Base-by-base conservation (phyloP, 768 basidiomycete genomes). In the Termitomyces sp. region DNA sequence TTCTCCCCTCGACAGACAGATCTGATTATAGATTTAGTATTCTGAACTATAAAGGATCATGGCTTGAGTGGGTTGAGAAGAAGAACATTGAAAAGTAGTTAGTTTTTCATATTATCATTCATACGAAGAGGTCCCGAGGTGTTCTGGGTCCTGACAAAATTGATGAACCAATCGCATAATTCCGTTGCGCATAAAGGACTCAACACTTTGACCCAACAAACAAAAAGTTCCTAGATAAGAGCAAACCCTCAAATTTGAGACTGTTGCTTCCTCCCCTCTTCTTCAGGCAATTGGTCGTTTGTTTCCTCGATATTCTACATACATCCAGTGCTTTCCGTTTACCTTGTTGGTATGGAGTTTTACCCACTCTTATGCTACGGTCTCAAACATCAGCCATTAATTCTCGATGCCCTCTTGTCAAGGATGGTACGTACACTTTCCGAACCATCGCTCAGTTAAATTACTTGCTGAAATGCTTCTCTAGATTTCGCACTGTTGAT, bases 11-110 rank as follows among this genome's bases (percentile, higher is more conserved):
- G 4, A 35, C 37, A n/a, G 52, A 17, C 35, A 32, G 14, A 23
- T 17, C 43, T 19, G 27, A 48, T 23, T n/a, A 41, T 58, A 8
- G 49, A 21, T 23, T 4, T 47, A 87, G 85, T 53, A 66, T 86
- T 48, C 69, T 84, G 57, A 95, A 94, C 65, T 96, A 93, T 69
- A 82, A 82, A 62, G 93, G 93, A 9, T 92, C 90, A 19, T 96
- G 92, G 91, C 69, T 92, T 53, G 90, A 95, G 62, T 96, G 93
- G 93, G 80, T 82, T 12, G 75, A 75, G 68, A 85, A 75, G 61
- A 77, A 77, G 65, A 78, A 65, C 60, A 75, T 25, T n/a, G 6
- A 71, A 48, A 72, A 62, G 40, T 59, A 62, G 44, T 19, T 7
- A 29, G 29, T 29, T 29, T 23, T 31, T 32, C 25, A 37, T 31